Conservation (phyloP, 129 eudicot species). For the Artemisia annua region DNA sequence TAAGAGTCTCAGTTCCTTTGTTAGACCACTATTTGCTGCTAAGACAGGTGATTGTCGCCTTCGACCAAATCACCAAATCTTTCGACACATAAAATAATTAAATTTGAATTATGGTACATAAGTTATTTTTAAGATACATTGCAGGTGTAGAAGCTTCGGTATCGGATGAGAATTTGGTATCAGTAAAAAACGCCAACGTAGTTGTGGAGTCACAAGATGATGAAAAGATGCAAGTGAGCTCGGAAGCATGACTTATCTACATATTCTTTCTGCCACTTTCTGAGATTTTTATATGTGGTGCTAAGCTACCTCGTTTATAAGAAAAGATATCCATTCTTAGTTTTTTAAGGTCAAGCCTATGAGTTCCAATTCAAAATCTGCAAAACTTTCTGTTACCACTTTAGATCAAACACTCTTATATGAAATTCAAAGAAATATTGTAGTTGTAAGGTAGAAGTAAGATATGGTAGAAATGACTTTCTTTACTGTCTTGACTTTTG, state of each 20-base stretch:
- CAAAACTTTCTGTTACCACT: background rate
- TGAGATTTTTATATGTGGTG: conserved; percentile 11
- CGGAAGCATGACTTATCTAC: conserved; percentile 27
- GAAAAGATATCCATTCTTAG: conserved; percentile 8
- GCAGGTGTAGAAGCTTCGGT: conserved; percentile 77
- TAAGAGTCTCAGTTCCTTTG: conserved; percentile 27
- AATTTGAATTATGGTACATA: background rate
- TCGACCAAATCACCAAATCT: background rate
- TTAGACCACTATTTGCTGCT: conserved; percentile 60
- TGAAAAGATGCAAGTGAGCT: conserved; percentile 74
- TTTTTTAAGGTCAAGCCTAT: conserved; percentile 4
- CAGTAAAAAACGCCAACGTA: conserved; percentile 55
- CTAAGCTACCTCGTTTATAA: background rate
- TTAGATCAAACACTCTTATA: background rate
- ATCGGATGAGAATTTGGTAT: conserved; percentile 49
- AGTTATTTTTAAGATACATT: conserved; percentile 19
- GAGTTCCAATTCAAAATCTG: background rate
- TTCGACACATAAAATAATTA: background rate
- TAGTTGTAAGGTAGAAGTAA: conserved; percentile 4
- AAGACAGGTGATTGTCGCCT: conserved; percentile 58
- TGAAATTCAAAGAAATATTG: background rate
- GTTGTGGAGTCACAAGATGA: conserved; percentile 70
- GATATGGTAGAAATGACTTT: background rate
- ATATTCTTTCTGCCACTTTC: conserved; percentile 11
- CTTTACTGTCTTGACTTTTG: too few relatives aligned